These are phyloP conservation scores for Elaeis oleifera DNA, from an alignment of 202 grass and related monocot species.

Conservation along the genomic window DNA sequence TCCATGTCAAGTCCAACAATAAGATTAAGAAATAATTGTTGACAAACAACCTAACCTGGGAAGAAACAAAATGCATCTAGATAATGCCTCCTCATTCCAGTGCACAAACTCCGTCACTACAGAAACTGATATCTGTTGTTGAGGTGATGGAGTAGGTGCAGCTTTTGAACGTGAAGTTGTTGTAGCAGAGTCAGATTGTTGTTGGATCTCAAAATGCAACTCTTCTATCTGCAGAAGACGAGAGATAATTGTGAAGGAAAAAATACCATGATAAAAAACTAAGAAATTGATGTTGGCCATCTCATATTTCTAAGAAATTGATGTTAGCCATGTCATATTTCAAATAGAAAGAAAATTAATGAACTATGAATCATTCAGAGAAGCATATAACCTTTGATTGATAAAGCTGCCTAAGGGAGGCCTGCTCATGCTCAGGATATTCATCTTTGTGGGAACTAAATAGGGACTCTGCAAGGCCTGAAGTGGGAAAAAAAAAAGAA, in stretches of 20 bases:
- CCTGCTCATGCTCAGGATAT: conserved; percentile 93
- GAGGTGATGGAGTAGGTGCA: conserved; percentile 47
- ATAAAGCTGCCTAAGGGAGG: conserved; percentile 81
- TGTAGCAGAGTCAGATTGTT: conserved; percentile 71
- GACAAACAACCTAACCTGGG: conserved; percentile 49
- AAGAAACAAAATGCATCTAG: conserved; percentile 82
- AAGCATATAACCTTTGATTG: conserved; percentile 63
- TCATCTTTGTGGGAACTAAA: conserved; percentile 87
- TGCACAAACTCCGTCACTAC: conserved; percentile 82
- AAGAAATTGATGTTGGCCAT: no score
- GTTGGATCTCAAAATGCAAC: conserved; percentile 64
- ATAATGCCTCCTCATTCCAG: conserved; percentile 97
- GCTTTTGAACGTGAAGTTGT: conserved; percentile 74
- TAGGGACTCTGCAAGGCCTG: conserved; percentile 86
- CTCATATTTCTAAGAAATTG: no score
- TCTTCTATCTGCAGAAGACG: conserved; percentile 63
- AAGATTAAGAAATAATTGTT: conserved; percentile 5
- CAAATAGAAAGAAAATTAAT: not conserved
- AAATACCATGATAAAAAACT: no score
- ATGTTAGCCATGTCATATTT: no score
- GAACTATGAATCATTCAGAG: not conserved
- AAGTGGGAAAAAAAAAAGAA: conserved; percentile 1
- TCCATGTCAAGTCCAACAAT: not conserved
- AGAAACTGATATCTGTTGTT: conserved; percentile 91
- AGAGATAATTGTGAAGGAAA: conserved; percentile 9